Evolutionary conservation across 164 flowering plant species (phyloP), one percentile per base, ranked within the genome.

Genomic region (Warburgia ugandensis): DNA sequence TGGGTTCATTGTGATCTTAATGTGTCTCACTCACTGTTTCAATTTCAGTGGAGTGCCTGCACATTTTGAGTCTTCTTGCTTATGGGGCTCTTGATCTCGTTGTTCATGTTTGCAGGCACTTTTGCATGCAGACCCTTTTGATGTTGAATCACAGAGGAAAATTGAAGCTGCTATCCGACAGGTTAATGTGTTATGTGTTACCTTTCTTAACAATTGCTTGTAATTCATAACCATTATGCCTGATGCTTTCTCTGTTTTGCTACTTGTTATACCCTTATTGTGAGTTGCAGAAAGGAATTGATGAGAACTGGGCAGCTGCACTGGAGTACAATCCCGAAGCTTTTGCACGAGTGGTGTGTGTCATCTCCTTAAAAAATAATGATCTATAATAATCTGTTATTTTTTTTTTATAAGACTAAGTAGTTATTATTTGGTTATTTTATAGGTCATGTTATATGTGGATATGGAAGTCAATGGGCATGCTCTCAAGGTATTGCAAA

Each of bases 401-500:
- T 8, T 26, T 13, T 12, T 27, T n/a, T 11, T 25, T 43, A 39
- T 39, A 1, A 19, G 3, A 16, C 4, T 39, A 10, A 26, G 0
- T 12, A 9, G 25, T n/a, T 3, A 16, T 6, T 2, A 30, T 52
- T 12, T 27, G 54, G 13, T 30, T 38, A 45, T 25, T 55, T 35
- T 65, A 40, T 77, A 92, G 99, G 85, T 92, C 20, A 92, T 92
- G 99, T 62, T 92, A 69, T 92, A 88, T 54, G 97, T 88, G 31
- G 97, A 92, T 66, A 92, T 92, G 97, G 99, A 92, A 67, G 99
- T 92, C 43, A 92, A 92, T 74, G 95, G 97, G 17, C 75, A 84
- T 36, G 86, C 99, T 29, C 48, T 92, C 49, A 92, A 92, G 97
- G 99, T 88, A 82, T 2, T 3, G 25, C n/a, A n/a, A n/a, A n/a